Conservation (phyloP, 2,329 filamentous ascomycete genomes). For the Aureobasidium sp. region DNA sequence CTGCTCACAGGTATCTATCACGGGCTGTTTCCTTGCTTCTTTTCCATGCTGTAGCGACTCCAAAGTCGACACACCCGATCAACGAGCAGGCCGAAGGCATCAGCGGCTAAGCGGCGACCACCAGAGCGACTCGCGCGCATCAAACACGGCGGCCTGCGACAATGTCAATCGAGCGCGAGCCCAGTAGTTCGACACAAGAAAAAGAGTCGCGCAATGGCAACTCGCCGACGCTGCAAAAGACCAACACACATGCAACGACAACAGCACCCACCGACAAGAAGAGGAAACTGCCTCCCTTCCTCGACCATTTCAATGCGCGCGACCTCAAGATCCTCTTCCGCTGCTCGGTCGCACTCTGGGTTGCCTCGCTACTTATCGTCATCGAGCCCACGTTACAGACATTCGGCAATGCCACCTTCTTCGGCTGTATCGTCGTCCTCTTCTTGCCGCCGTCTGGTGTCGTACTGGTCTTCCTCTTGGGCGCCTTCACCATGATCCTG, state of each 20-base stretch:
- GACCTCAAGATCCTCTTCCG: conserved; percentile 13
- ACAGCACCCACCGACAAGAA: not conserved
- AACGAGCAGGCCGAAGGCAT: too few relatives aligned
- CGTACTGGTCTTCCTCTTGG: conserved; percentile 8
- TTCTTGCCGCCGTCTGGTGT: conserved; percentile 12
- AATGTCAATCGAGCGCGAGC: not conserved
- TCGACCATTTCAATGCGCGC: conserved; percentile 13
- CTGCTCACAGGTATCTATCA: too few relatives aligned
- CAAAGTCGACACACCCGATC: too few relatives aligned
- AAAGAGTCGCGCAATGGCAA: conserved; percentile 3
- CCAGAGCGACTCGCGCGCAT: too few relatives aligned
- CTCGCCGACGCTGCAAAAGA: not conserved
- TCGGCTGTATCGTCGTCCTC: conserved; percentile 1
- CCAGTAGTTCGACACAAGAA: not conserved
- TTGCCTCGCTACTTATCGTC: conserved; percentile 7
- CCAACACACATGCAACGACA: not conserved
- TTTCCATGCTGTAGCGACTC: too few relatives aligned
- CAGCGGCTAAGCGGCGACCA: too few relatives aligned
- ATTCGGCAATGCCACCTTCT: conserved; percentile 12
- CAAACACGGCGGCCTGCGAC: too few relatives aligned
- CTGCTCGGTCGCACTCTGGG: conserved; percentile 13
- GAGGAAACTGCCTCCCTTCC: conserved; percentile 9
- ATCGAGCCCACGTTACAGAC: not conserved
- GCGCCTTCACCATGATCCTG: conserved; percentile 6
- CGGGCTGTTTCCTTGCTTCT: too few relatives aligned